These are phyloP conservation scores for Beauveria brongniartii DNA, from an alignment of 2,329 filamentous ascomycete genomes.

Conservation along the genomic window DNA sequence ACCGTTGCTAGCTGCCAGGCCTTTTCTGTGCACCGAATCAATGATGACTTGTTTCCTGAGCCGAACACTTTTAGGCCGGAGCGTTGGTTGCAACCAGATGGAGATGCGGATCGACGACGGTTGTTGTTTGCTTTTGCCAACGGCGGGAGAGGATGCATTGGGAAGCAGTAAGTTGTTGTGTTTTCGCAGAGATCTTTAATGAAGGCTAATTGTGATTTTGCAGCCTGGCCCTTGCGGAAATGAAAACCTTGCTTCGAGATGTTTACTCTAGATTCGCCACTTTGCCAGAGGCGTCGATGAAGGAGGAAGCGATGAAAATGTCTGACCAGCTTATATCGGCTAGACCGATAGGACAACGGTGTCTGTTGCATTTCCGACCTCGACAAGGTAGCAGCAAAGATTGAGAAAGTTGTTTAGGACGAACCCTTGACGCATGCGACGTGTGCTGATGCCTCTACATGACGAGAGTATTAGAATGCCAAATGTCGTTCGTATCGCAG, in stretches of 20 bases:
- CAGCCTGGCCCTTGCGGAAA: conserved; percentile 55
- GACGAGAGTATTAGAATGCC: background rate
- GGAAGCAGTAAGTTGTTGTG: conserved; percentile 50
- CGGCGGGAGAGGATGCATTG: conserved; percentile 58
- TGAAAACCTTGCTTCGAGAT: conserved; percentile 57
- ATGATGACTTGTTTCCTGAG: conserved; percentile 63
- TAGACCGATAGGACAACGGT: conserved; percentile 51
- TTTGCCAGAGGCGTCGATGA: conserved; percentile 44
- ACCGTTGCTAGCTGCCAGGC: conserved; percentile 55
- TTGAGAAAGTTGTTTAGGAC: background rate
- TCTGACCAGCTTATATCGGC: conserved; percentile 61
- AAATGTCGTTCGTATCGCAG: background rate
- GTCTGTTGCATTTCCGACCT: conserved; percentile 43
- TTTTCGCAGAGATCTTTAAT: fast-evolving
- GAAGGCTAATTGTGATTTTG: background rate
- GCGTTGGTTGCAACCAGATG: conserved; percentile 69
- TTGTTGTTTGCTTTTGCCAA: conserved; percentile 59
- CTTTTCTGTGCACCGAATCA: conserved; percentile 50
- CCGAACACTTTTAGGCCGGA: conserved; percentile 73
- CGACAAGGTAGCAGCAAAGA: conserved; percentile 13
- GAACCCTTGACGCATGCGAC: too few species aligned
- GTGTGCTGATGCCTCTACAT: background rate
- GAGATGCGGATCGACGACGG: conserved; percentile 61
- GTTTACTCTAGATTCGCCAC: conserved; percentile 54
- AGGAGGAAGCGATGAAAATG: conserved; percentile 51